These are phyloP conservation scores for Voacanga thouarsii DNA, from an alignment of 257 asterid genomes.

Conservation along the genomic window DNA sequence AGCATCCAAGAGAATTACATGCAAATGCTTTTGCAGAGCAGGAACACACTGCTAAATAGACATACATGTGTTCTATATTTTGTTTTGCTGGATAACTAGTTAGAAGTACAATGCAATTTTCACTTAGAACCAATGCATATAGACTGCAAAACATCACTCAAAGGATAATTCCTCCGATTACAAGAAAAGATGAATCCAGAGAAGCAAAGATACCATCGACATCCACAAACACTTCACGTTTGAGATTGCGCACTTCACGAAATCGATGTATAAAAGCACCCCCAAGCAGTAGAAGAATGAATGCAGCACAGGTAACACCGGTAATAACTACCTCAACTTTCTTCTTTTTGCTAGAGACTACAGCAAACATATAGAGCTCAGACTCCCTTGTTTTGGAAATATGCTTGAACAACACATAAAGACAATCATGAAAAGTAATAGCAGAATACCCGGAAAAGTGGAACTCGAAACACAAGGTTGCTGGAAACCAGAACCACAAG, in stretches of 20 bases:
- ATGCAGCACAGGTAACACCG: conserved; percentile 54
- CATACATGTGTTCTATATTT: not conserved
- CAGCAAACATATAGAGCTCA: conserved; percentile 14
- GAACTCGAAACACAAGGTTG: conserved; percentile 72
- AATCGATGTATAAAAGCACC: conserved; percentile 44
- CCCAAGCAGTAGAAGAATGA: conserved; percentile 61
- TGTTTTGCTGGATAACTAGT: not conserved
- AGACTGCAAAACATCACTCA: not conserved
- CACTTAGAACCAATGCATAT: not conserved
- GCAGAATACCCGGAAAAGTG: conserved; percentile 48
- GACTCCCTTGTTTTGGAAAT: not conserved
- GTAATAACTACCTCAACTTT: conserved; percentile 51
- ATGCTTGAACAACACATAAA: not conserved
- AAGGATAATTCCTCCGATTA: not conserved
- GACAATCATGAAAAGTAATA: not conserved
- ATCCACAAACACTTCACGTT: conserved; percentile 51
- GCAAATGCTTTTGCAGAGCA: no score
- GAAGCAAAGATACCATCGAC: conserved; percentile 50
- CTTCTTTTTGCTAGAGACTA: conserved; percentile 57
- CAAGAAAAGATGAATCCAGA: not conserved
- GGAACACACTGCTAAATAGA: not conserved
- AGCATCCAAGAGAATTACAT: not conserved
- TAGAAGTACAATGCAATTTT: not conserved
- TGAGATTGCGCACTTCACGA: conserved; percentile 34
- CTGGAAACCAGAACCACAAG: conserved; percentile 55